Conservation (phyloP, 2,329 filamentous ascomycete genomes). For the Simplicillium sp. region DNA sequence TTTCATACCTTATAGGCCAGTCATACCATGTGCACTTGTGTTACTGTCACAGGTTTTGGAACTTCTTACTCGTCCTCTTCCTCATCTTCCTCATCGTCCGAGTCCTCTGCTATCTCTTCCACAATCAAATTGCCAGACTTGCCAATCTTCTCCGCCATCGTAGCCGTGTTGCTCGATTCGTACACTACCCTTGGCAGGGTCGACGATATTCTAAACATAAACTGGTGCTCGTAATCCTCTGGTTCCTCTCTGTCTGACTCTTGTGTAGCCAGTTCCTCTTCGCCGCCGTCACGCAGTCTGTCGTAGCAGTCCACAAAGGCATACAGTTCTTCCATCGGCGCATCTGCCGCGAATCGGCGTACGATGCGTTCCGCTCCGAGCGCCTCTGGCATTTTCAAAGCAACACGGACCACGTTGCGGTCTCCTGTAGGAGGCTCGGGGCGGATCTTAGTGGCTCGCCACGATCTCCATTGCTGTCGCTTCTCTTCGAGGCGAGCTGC, state of each 20-base stretch:
- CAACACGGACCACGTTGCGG: conserved; percentile 64
- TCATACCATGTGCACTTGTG: not conserved
- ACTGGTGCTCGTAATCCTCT: conserved; percentile 66
- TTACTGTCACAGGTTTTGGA: not conserved
- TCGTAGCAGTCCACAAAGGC: conserved; percentile 93
- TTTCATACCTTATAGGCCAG: too few species aligned
- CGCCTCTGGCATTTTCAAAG: conserved; percentile 51
- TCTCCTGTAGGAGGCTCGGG: conserved; percentile 55
- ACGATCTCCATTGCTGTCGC: conserved; percentile 63
- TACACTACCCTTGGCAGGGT: conserved; percentile 79
- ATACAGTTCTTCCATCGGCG: conserved; percentile 79
- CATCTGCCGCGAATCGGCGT: conserved; percentile 60
- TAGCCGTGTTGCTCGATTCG: conserved; percentile 55
- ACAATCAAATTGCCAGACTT: conserved; percentile 83
- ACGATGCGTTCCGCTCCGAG: conserved; percentile 64
- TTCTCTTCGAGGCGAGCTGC: conserved; percentile 38
- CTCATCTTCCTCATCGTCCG: conserved; percentile 23
- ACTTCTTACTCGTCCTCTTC: conserved; percentile 11
- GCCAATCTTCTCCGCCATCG: conserved; percentile 65
- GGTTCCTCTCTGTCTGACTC: conserved; percentile 39
- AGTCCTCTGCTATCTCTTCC: conserved; percentile 42
- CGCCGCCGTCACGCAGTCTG: conserved; percentile 36
- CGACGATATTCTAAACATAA: conserved; percentile 75
- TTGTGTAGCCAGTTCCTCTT: conserved; percentile 12
- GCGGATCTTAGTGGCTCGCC: conserved; percentile 61